Conservation (phyloP, 108 stramenopile species). For the Stephanodiscus minutulus region DNA sequence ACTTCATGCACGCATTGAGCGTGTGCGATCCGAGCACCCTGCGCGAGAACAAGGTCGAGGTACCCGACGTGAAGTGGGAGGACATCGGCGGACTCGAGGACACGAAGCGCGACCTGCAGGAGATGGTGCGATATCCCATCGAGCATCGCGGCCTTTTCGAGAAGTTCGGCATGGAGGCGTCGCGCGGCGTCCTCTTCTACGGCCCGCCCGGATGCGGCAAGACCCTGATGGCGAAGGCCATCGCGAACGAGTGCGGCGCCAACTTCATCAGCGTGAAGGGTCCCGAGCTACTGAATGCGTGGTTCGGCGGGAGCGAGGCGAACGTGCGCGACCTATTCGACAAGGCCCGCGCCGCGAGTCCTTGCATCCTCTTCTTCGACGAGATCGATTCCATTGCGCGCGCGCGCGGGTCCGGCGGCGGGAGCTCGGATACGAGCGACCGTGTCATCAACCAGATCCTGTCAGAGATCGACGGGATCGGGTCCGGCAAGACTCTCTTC, state of each 20-base stretch:
- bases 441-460: conserved; percentile 99
- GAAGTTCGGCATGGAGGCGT: conserved; percentile 91
- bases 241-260: conserved; percentile 97
- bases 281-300: conserved; percentile 95
- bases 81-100: conserved; percentile 99
- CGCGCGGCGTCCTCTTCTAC: conserved; percentile 94
- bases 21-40: conserved; percentile 91
- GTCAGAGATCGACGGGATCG: conserved; percentile 98
- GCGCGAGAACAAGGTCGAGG: conserved; percentile 91
- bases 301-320: conserved; percentile 98
- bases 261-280: conserved; percentile 98
- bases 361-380: conserved; percentile 99
- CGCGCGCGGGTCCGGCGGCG: conserved; percentile 64
- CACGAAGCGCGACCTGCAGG: conserved; percentile 97
- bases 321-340: conserved; percentile 94
- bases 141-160: conserved; percentile 95
- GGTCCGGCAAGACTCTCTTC: conserved; percentile 91
- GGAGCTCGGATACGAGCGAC: conserved; percentile 93
- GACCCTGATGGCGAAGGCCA: conserved; percentile 98
- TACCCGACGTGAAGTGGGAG: conserved; percentile 97
- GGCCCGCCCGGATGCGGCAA: conserved; percentile 93
- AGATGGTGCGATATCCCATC: conserved; percentile 97
- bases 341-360: conserved; percentile 86
- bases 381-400: conserved; percentile 96
- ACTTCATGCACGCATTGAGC: conserved; percentile 92